Percentiles rank a stretch among this genome's conserved stretches.
These are phyloP conservation scores for Coniosporium tulheliwenetii DNA, from an alignment of 2,329 filamentous ascomycete genomes.

Conservation along the genomic window DNA sequence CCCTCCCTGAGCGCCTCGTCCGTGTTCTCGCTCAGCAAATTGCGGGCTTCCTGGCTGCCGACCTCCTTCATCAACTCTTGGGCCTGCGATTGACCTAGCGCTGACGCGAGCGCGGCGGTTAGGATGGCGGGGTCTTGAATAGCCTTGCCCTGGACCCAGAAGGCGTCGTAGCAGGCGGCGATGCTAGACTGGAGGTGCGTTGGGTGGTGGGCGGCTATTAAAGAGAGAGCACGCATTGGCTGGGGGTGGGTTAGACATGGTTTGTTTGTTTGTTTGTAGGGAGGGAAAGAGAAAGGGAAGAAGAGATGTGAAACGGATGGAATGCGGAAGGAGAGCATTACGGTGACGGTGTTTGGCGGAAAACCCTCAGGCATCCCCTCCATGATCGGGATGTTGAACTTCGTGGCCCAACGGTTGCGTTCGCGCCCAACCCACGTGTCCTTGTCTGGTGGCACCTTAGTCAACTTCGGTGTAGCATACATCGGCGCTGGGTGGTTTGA, in stretches of 20 bases:
- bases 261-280: not conserved
- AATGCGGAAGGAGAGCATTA: constrained; percentile 3
- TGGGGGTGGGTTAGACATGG: constrained; percentile 2
- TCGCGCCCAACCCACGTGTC: constrained; percentile 39
- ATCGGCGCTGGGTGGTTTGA: not conserved
- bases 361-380: constrained; percentile 31
- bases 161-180: constrained; percentile 22
- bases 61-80: constrained; percentile 26
- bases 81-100: constrained; percentile 29
- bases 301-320: too few species aligned
- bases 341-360: constrained; percentile 33
- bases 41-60: constrained; percentile 28
- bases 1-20: constrained; percentile 35
- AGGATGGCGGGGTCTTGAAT: constrained; percentile 31
- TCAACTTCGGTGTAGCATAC: not conserved
- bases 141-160: constrained; percentile 34
- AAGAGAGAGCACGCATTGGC: constrained; percentile 34
- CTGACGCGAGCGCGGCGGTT: constrained; percentile 23
- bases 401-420: constrained; percentile 35
- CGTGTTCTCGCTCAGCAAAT: constrained; percentile 31
- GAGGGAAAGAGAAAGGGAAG: not conserved
- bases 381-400: constrained; percentile 38
- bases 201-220: too few species aligned
- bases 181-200: too few species aligned
- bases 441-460: constrained; percentile 31